Base-by-base conservation (phyloP, 805 yeast genomes). In the Scheffersomyces spartinae region DNA sequence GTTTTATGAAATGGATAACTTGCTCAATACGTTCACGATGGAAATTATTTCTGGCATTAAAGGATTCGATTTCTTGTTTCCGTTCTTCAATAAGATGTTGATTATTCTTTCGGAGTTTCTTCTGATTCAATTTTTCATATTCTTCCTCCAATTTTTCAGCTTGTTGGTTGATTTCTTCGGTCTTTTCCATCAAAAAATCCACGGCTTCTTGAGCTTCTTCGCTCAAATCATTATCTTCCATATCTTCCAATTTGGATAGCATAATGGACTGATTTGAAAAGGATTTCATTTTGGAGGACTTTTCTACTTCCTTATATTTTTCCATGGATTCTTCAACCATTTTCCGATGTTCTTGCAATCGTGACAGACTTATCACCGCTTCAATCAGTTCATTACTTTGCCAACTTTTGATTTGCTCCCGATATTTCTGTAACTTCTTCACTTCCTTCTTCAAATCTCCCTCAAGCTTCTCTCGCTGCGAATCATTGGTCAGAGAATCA, bases 361-460 rank as follows among this genome's bases (percentile, higher is more conserved):
- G 47, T 18, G 31, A 27, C 16, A 49, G 41, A 8, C 45, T 36
- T 11, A 47, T 44, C 17, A 45, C 36, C 9, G 46, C 51, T 29
- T 44, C 49, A 14, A 44, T 36, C 4, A 40, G 26, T 20, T 49
- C 55, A 35, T 51, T 47, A n/a, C n/a, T 56, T 34, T 58, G 64
- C 67, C 67, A 61, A 21, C 47, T 52, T 29, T 61, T 61, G 35
- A 61, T 61, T 33, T 58, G 60, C 30, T 61, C 67, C 35, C 67
- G 52, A 31, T 54, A 55, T 42, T 59, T 61, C 33, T 61, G 67
- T 26, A 61, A 46, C 32, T 58, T 55, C 33, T 61, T 61, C 36
- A 61, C 60, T 35, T 61, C 67, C 33, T 60, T 57, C 40, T 61
- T 61, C 33, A 61, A 42, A 31, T 61, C 67, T 18, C 49, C 49